These are phyloP conservation scores for Macrophomina phaseolina DNA, from an alignment of 2,329 filamentous ascomycete species.

Conservation along the genomic window DNA sequence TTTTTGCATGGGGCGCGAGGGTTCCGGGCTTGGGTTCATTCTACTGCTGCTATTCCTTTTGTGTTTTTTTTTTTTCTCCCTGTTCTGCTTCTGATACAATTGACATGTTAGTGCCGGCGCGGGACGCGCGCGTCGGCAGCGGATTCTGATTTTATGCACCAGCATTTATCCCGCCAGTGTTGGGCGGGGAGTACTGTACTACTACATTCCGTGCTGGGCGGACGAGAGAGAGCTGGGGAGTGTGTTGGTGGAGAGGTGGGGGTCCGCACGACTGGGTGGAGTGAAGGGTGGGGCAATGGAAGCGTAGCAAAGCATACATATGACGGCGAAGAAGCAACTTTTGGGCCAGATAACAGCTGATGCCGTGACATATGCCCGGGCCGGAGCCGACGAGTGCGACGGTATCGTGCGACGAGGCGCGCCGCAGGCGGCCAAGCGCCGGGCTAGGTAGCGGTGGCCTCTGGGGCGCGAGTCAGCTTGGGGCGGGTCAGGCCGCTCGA, in stretches of 20 bases:
- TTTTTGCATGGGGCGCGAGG: constrained; percentile 21
- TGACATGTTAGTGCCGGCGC: constrained; percentile 36
- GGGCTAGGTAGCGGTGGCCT: not conserved
- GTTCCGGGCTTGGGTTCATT: constrained; percentile 26
- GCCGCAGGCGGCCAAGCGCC: not conserved
- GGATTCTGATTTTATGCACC: constrained; percentile 37
- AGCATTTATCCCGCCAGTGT: constrained; percentile 34
- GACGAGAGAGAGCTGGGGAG: constrained; percentile 28
- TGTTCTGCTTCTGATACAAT: constrained; percentile 44
- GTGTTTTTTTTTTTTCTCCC: constrained; percentile 30
- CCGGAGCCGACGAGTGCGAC: constrained; percentile 2
- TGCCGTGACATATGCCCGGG: constrained; percentile 12
- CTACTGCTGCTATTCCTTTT: constrained; percentile 35
- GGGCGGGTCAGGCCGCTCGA: constrained; percentile 15
- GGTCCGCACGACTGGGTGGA: constrained; percentile 26
- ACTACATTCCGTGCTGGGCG: constrained; percentile 26
- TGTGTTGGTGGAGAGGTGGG: constrained; percentile 9
- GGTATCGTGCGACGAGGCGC: constrained; percentile 12
- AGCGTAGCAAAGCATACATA: constrained; percentile 36
- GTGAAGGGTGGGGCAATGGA: constrained; percentile 27
- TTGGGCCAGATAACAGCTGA: constrained; percentile 7
- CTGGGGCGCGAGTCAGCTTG: constrained; percentile 13
- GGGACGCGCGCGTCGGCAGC: constrained; percentile 31
- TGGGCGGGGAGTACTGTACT: constrained; percentile 31
- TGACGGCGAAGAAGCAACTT: constrained; percentile 17